phyloP scores from a whole-genome alignment of 345 rosid genomes.

The Hevea brasiliensis region DNA sequence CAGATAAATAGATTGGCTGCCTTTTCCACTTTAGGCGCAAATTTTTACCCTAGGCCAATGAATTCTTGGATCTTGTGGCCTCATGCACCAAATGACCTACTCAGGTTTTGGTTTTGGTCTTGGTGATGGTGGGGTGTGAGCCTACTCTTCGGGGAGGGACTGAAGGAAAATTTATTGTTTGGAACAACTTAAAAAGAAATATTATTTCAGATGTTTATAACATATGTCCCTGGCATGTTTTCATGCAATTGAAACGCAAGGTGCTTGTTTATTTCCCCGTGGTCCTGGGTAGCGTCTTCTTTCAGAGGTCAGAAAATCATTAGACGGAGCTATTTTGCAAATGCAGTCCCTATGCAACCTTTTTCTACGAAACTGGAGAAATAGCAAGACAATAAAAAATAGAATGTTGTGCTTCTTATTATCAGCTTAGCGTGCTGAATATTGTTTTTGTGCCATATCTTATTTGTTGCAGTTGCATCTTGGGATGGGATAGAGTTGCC shows the following conservation, averaged over 20 bases:
- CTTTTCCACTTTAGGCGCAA: background rate
- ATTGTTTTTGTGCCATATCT: constrained; percentile 11
- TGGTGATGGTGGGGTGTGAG: background rate
- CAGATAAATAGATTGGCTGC: background rate
- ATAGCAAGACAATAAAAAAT: background rate
- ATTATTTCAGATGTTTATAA: background rate
- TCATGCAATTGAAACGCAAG: background rate
- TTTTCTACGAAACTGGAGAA: background rate
- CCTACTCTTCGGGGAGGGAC: background rate
- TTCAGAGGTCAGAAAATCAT: background rate
- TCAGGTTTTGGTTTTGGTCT: background rate
- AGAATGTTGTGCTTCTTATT: background rate
- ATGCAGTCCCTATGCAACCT: background rate
- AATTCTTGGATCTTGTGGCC: background rate
- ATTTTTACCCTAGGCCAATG: background rate
- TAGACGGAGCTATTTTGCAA: background rate
- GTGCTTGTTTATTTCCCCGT: background rate
- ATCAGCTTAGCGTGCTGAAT: constrained; percentile 7
- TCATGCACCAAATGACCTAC: background rate
- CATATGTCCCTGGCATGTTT: background rate
- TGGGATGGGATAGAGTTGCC: constrained; percentile 66
- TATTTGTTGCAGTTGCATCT: constrained; percentile 55
- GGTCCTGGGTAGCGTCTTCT: background rate
- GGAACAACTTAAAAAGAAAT: background rate
- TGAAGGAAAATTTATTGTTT: background rate